Percentiles rank a stretch among this genome's conserved stretches.
Evolutionary conservation across 139 green algal genomes (phyloP).

Genomic region (Eudorina sp.): DNA sequence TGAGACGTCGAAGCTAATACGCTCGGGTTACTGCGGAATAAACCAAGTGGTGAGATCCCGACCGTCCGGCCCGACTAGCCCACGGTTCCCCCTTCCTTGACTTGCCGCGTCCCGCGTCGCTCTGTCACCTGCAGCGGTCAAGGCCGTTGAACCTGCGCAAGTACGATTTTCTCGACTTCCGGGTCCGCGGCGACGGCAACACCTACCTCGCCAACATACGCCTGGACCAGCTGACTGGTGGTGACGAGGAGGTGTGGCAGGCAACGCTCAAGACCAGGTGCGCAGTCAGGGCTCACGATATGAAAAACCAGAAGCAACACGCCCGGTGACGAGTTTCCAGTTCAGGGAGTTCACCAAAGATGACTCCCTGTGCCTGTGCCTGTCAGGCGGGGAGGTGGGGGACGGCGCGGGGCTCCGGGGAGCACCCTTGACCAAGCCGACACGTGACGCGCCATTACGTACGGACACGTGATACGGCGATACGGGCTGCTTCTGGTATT

Average conservation of each 20-base stretch:
- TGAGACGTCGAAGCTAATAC: constrained; percentile 33
- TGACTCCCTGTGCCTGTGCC: too few relatives aligned
- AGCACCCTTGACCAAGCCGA: too few relatives aligned
- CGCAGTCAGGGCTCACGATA: neutral
- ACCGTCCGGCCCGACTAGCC: neutral
- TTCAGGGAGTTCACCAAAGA: too few relatives aligned
- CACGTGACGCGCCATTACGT: too few relatives aligned
- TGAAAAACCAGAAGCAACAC: neutral
- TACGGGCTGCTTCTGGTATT: too few relatives aligned
- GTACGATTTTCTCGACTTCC: constrained; percentile 55
- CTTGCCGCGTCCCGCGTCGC: neutral
- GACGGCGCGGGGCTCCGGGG: too few relatives aligned
- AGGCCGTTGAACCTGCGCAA: constrained; percentile 34
- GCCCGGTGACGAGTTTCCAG: too few relatives aligned
- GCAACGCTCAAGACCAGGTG: constrained; percentile 49
- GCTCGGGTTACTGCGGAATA: constrained; percentile 55
- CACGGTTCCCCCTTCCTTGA: neutral
- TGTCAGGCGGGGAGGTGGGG: too few relatives aligned
- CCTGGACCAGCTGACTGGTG: constrained; percentile 53
- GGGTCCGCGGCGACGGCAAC: constrained; percentile 48
- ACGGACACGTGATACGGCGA: too few relatives aligned
- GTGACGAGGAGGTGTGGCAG: constrained; percentile 65
- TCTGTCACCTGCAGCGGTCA: neutral
- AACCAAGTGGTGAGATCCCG: constrained; percentile 57
- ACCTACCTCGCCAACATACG: constrained; percentile 62